Base-by-base conservation (phyloP, 257 asterid species). In the Thymus mandschuricus region DNA sequence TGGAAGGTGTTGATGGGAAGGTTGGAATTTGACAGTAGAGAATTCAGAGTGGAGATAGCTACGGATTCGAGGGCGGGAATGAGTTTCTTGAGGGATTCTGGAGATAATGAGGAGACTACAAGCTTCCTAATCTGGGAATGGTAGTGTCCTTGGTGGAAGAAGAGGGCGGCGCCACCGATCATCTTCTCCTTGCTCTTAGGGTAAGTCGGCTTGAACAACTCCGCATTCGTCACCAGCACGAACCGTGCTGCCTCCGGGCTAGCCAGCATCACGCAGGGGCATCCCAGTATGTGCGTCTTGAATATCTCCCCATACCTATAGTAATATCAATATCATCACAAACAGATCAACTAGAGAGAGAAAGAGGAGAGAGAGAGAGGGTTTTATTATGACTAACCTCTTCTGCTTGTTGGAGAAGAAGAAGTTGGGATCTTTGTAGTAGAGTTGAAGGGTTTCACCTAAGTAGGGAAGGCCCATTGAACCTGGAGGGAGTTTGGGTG, bases 151-250 rank as follows among this genome's bases (percentile, higher is more conserved):
- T 85, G 87, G 71, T 92, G 92, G 28, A 92, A 92, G 73, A 92
- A 92, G 74, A 92, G 64, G 5, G 98, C 96, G 1, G 80, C 68
- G 6, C 89, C 87, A 0, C 98, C 98, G 50, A 92, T 85, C 91
- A 92, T 76, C 76, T 67, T 92, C 87, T 92, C 96, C 76, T 92
- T 92, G 81, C 98, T 89, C 86, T 80, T 86, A 0, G 98, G 98
- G 38, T 86, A 92, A 0, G 96, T 89, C 0, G 98, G 96, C 76
- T 78, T 88, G 76, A 92, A 89, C 82, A 92, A 69, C 57, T 82
- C 83, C 1, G 96, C 82, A 55, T 85, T 80, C 33, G 86, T 85
- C 29, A 89, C 89, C 8, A 92, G 62, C 69, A 92, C 98, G 60
- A 89, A 86, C 10, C 84, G 75, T 0, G 96, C 60, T 0, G 96